Base-by-base conservation (phyloP, 345 rosid genomes). In the Noccaea caerulescens region DNA sequence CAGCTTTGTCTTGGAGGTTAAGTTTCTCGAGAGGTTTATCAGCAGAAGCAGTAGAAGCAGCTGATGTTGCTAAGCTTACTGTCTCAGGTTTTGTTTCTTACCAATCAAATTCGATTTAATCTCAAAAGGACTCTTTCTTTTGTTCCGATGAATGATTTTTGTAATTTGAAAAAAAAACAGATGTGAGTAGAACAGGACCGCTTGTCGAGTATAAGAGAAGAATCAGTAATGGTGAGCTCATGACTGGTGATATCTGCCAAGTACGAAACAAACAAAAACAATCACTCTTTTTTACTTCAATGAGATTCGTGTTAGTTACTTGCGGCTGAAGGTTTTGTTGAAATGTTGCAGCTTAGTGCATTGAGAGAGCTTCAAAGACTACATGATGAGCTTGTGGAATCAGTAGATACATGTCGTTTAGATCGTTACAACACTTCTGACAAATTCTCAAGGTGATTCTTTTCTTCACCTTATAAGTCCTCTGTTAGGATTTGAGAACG, bases 361-460 rank as follows among this genome's bases (percentile, higher is more conserved):
- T 82, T 94, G 68, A 79, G 71, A 76, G 93, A 94, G 77, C 95
- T 94, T 39, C 99, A 92, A 68, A 89, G 98, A 76, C 89, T 94
- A 14, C 84, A 88, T 80, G 96, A 91, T 64, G 87, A 84, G 84
- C 84, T 94, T 72, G 84, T 86, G 71, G 90, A 79, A 65, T 87
- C 91, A 38, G 96, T 93, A 51, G 86, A 84, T 80, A 87, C 84
- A 43, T 94, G 99, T 75, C 80, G 73, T 55, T 81, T 93, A 75
- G 99, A 94, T 75, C 99, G 99, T 13, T 94, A 94, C 82, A 63
- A 86, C n/a, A 76, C 92, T 76, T 87, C 93, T 4, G 91, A 89
- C 77, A 91, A 84, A 80, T 65, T 84, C 42, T 85, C 84, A 63
- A 88, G 99, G 99, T 89, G 56, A 16, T 53, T 20, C 8, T 63